phyloP scores from a whole-genome alignment of 768 basidiomycete genomes.

The Psilocybe cyanescens region DNA sequence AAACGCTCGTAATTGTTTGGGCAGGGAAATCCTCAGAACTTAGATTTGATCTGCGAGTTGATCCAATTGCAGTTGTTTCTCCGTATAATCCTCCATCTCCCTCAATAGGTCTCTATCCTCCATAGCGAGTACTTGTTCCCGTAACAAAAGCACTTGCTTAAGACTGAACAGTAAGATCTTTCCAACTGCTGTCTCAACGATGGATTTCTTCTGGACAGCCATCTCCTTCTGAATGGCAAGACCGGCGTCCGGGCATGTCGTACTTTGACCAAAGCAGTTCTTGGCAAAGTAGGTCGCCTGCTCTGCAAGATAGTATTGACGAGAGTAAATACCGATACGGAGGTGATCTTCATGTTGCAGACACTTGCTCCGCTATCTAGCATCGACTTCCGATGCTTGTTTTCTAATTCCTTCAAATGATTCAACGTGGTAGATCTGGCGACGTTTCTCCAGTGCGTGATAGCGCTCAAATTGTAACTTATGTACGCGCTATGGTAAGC shows the following conservation, averaged over 20 bases:
- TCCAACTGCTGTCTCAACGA: neutral
- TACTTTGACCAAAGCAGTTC: neutral
- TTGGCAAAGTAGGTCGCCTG: neutral
- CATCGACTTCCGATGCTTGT: neutral
- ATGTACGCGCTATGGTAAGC: neutral
- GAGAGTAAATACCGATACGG: neutral
- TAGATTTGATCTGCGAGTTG: neutral
- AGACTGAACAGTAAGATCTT: neutral
- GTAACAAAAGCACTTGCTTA: neutral
- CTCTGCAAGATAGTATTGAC: neutral
- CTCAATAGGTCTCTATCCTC: neutral
- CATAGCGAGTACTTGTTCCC: neutral
- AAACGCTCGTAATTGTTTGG: neutral
- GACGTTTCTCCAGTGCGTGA: slow-evolving; percentile 5
- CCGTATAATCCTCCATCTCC: neutral
- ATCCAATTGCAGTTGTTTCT: neutral
- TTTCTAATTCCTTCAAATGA: neutral
- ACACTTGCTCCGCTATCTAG: neutral
- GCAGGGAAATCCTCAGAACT: neutral
- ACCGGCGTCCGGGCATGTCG: neutral
- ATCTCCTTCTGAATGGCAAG: neutral
- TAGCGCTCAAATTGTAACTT: neutral
- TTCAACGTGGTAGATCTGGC: neutral
- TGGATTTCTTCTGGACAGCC: neutral
- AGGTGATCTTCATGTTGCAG: neutral